phyloP scores from a whole-genome alignment of 1,284 basidiomycete genomes.

The Cutaneotrichosporon sp. region DNA sequence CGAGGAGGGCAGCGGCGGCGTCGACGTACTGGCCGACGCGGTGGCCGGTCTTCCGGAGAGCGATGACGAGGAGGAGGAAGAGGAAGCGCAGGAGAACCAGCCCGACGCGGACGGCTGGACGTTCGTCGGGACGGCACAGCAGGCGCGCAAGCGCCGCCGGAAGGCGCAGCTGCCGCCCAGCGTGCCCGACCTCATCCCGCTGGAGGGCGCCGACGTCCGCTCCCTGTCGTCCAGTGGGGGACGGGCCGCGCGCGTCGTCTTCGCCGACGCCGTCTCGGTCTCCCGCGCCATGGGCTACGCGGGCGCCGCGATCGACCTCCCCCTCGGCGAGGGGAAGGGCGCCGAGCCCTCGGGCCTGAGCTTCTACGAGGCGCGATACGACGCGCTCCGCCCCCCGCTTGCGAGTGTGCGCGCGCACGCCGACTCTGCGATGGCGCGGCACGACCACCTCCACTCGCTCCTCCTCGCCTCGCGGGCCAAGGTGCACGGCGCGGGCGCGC shows the following conservation, averaged over 20 bases:
- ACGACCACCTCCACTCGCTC: slow-evolving; percentile 66
- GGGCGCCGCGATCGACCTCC: neutral
- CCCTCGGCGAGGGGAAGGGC: slow-evolving; percentile 21
- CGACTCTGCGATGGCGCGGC: slow-evolving; percentile 70
- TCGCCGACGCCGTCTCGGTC: slow-evolving; percentile 70
- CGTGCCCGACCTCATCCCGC: slow-evolving; percentile 45
- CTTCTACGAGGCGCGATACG: slow-evolving; percentile 68
- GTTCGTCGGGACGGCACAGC: slow-evolving; percentile 58
- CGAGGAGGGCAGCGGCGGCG: slow-evolving; percentile 55
- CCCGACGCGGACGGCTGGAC: slow-evolving; percentile 46
- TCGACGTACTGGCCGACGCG: slow-evolving; percentile 39
- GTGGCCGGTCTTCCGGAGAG: slow-evolving; percentile 39
- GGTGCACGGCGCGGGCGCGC: slow-evolving; percentile 63
- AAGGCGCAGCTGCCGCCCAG: slow-evolving; percentile 61
- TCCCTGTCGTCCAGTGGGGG: slow-evolving; percentile 35
- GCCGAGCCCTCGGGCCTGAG: slow-evolving; percentile 64
- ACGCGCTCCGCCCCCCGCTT: slow-evolving; percentile 68
- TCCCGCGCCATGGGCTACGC: slow-evolving; percentile 60
- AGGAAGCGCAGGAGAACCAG: slow-evolving; percentile 53
- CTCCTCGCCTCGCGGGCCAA: slow-evolving; percentile 55
- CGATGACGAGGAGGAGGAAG: slow-evolving; percentile 31
- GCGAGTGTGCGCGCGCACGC: slow-evolving; percentile 70
- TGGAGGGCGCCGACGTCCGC: slow-evolving; percentile 35
- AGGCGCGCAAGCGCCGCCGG: slow-evolving; percentile 31
- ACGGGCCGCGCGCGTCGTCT: slow-evolving; percentile 69